Percentiles rank a stretch among this genome's conserved stretches.
Conservation (phyloP, 768 basidiomycete species). For the Flagelloscypha sp. region DNA sequence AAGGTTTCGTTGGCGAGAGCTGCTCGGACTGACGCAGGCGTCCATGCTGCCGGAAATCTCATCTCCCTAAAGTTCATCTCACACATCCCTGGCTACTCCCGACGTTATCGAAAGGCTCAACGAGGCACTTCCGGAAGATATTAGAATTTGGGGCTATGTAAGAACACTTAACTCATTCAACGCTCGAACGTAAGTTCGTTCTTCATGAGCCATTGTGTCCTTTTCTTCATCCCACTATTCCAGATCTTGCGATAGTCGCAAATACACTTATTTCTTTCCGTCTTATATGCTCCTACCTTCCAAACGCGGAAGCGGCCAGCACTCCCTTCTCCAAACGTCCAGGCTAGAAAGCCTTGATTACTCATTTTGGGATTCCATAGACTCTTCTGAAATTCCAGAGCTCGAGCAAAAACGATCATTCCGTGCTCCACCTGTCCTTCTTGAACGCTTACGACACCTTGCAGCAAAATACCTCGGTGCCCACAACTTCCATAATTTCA, state of each 20-base stretch:
- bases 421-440: constrained; percentile 46
- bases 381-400: constrained; percentile 46
- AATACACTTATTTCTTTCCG: constrained; percentile 97
- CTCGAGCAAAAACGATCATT: constrained; percentile 61
- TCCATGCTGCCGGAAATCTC: constrained; percentile 93
- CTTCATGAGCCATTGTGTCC: constrained; percentile 1
- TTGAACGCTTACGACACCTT: constrained; percentile 48
- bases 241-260: constrained; percentile 88
- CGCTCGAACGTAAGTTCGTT: constrained; percentile 50
- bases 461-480: constrained; percentile 72
- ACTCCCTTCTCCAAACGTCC: constrained; percentile 14
- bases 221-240: constrained; percentile 1
- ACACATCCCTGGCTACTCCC: constrained; percentile 56
- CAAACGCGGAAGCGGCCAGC: constrained; percentile 55
- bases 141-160: constrained; percentile 88
- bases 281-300: constrained; percentile 90
- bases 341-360: constrained; percentile 25
- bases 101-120: constrained; percentile 74
- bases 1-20: constrained; percentile 85
- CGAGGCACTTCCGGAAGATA: constrained; percentile 80
- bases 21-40: constrained; percentile 94
- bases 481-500: constrained; percentile 98
- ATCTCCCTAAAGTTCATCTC: constrained; percentile 89
- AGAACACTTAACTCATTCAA: constrained; percentile 76
- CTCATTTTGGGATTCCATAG: constrained; percentile 53